Evolutionary conservation across 495 filamentous ascomycete species (phyloP).

Genomic region (Aspergillus kassunensis): DNA sequence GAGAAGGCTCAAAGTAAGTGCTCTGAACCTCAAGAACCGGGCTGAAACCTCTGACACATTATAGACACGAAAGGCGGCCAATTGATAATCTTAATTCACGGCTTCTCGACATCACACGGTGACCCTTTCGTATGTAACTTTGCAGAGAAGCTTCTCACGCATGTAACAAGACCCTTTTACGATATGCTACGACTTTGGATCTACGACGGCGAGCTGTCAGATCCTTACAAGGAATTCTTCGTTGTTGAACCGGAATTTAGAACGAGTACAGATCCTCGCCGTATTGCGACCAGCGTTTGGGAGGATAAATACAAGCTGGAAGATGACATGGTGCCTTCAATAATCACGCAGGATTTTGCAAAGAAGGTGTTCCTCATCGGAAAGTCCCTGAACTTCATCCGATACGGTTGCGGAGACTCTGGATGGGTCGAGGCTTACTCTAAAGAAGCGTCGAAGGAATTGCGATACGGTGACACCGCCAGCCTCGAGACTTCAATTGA

Average conservation of each 20-base stretch:
- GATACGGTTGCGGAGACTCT: constrained; percentile 87
- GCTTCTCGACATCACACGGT: constrained; percentile 87
- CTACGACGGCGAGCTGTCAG: constrained; percentile 94
- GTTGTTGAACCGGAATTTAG: constrained; percentile 68
- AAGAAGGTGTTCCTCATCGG: constrained; percentile 96
- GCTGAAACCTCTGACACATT: constrained; percentile 15
- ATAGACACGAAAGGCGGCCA: constrained; percentile 82
- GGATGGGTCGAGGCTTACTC: constrained; percentile 96
- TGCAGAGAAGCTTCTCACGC: constrained; percentile 85
- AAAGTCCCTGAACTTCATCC: constrained; percentile 97
- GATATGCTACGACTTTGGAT: constrained; percentile 96
- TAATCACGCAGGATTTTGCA: constrained; percentile 87
- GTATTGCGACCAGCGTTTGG: constrained; percentile 88
- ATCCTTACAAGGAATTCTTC: constrained; percentile 95
- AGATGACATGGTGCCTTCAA: constrained; percentile 81
- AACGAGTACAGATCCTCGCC: constrained; percentile 47
- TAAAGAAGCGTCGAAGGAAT: constrained; percentile 87
- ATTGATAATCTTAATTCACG: constrained; percentile 89
- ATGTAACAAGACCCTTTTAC: constrained; percentile 95
- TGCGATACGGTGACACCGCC: constrained; percentile 91
- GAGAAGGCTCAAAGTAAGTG: constrained; percentile 75
- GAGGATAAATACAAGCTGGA: constrained; percentile 93
- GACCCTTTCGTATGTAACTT: constrained; percentile 93
- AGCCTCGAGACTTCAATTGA: constrained; percentile 90
- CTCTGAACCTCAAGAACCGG: background rate